phyloP scores from a whole-genome alignment of 805 yeast genomes.

The Blastobotrys terrestris region DNA sequence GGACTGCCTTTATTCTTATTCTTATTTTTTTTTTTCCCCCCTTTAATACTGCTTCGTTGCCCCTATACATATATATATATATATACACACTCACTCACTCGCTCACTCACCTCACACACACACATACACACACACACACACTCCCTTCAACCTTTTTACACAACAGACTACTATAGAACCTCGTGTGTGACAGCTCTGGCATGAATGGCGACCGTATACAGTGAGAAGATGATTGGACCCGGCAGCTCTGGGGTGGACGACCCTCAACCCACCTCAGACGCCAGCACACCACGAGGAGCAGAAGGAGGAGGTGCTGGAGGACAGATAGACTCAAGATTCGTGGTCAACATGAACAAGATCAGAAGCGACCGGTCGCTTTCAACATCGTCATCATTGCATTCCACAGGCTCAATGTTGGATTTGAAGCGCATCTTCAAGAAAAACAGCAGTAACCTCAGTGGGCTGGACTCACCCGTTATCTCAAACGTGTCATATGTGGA shows the following conservation, averaged over 20 bases:
- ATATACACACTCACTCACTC: too few species aligned
- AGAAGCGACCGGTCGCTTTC: constrained; percentile 20
- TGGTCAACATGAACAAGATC: constrained; percentile 72
- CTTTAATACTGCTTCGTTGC: not conserved
- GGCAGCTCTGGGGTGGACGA: too few species aligned
- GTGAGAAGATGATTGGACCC: constrained; percentile 5
- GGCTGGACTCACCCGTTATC: constrained; percentile 5
- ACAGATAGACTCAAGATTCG: constrained; percentile 77
- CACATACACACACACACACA: too few species aligned
- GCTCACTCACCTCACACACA: too few species aligned
- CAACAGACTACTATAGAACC: too few species aligned
- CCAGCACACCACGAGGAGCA: constrained; percentile 13
- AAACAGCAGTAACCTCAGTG: not conserved
- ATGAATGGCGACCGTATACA: constrained; percentile 13
- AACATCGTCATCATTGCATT: constrained; percentile 28
- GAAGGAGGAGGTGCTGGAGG: constrained; percentile 21
- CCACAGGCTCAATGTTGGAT: constrained; percentile 33
- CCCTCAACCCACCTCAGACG: constrained; percentile 15
- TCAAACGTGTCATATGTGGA: constrained; percentile 4
- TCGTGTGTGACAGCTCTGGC: constrained; percentile 5
- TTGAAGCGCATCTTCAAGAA: constrained; percentile 39
- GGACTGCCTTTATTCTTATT: not conserved
- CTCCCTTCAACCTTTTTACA: too few species aligned
- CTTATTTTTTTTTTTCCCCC: too few species aligned
- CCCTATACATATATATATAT: too few species aligned